Percentiles rank a stretch among this genome's conserved stretches.
Evolutionary conservation across 306 rosid genomes (phyloP).

Genomic region (Rosa persica): DNA sequence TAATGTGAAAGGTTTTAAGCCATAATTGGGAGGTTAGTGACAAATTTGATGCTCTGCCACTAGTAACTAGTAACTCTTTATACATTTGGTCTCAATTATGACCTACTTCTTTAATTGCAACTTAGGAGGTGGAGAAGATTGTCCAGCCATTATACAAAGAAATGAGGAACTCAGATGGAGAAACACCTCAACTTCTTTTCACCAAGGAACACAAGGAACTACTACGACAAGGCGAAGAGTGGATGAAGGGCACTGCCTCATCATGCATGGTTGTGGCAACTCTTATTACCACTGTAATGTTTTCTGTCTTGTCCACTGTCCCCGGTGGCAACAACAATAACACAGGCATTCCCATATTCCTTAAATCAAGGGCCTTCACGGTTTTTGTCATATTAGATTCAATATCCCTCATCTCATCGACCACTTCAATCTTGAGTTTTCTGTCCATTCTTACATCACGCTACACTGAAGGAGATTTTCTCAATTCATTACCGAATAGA

Average conservation of each 20-base stretch:
- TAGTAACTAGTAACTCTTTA: neutral
- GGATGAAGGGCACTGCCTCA: constrained; percentile 15
- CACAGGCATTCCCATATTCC: neutral
- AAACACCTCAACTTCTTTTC: constrained; percentile 9
- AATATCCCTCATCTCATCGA: constrained; percentile 43
- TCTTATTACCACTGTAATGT: constrained; percentile 15
- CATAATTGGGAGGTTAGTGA: neutral
- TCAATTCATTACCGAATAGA: constrained; percentile 37
- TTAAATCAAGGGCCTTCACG: constrained; percentile 7
- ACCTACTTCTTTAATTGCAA: neutral
- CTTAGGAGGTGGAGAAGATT: constrained; percentile 15
- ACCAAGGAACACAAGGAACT: constrained; percentile 8
- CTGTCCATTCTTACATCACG: constrained; percentile 41
- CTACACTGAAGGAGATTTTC: constrained; percentile 46
- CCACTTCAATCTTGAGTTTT: constrained; percentile 49
- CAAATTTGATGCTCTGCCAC: neutral
- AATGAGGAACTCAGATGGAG: neutral
- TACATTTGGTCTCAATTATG: neutral
- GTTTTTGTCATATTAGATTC: constrained; percentile 38
- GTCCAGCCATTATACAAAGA: constrained; percentile 14
- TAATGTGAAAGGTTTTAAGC: neutral
- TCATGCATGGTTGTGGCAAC: constrained; percentile 19
- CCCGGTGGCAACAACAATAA: constrained; percentile 7
- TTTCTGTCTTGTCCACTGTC: neutral
- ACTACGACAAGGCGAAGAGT: constrained; percentile 7